Evolutionary conservation across 2,329 filamentous ascomycete genomes (phyloP).

Genomic region (Neurospora sp.): DNA sequence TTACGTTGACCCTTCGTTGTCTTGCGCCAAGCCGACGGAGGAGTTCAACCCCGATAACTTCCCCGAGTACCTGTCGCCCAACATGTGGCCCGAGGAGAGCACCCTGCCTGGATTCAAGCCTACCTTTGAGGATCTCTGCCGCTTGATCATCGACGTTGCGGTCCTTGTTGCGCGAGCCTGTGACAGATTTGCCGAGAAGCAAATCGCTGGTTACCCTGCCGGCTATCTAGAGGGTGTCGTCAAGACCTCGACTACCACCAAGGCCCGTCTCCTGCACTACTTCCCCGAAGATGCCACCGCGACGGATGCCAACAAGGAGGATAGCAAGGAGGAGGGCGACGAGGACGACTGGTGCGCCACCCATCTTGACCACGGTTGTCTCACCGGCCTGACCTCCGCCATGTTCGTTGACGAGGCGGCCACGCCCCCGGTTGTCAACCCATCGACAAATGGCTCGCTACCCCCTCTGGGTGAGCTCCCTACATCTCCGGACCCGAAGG

Average conservation of each 20-base stretch:
- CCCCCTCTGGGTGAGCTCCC: constrained; percentile 59
- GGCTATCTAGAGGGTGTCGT: constrained; percentile 86
- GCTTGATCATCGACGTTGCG: constrained; percentile 79
- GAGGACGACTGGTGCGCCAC: constrained; percentile 94
- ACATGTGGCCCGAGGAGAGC: constrained; percentile 70
- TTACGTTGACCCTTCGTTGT: constrained; percentile 54
- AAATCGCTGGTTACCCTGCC: constrained; percentile 65
- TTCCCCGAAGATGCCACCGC: constrained; percentile 53
- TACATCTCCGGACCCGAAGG: constrained; percentile 68
- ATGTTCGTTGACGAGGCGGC: constrained; percentile 83
- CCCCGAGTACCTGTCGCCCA: constrained; percentile 81
- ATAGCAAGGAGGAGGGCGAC: constrained; percentile 22
- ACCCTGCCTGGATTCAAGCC: constrained; percentile 66
- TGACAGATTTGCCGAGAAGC: constrained; percentile 71
- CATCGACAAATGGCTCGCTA: constrained; percentile 24
- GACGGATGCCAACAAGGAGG: constrained; percentile 15
- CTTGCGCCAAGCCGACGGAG: constrained; percentile 50
- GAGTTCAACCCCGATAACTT: constrained; percentile 54
- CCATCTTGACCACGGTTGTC: constrained; percentile 82
- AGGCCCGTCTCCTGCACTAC: constrained; percentile 88
- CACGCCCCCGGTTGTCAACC: constrained; percentile 18
- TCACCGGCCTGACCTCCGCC: constrained; percentile 87
- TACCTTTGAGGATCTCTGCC: constrained; percentile 67
- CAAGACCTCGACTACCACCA: constrained; percentile 74
- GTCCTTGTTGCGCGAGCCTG: constrained; percentile 84